Percentiles rank a stretch among this genome's conserved stretches.
Conservation (phyloP, 139 green algal genomes). For the Mychonastes homosphaera region DNA sequence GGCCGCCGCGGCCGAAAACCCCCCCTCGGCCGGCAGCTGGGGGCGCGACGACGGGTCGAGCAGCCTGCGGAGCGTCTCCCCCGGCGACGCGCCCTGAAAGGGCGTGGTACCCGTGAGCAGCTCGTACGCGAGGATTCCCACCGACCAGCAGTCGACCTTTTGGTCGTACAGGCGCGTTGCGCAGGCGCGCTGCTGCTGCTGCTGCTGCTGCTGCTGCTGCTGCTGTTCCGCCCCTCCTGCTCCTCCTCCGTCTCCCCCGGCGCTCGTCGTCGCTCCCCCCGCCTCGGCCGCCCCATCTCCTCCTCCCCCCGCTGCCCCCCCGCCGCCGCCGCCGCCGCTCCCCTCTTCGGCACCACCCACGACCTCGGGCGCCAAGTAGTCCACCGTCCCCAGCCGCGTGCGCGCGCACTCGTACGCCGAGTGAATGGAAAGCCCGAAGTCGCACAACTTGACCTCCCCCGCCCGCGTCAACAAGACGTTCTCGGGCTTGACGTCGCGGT, state of each 20-base stretch:
- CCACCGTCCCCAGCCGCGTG: conserved; percentile 45
- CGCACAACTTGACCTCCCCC: conserved; percentile 52
- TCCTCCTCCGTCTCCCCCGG: background rate
- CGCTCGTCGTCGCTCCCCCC: conserved; percentile 39
- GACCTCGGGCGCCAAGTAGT: conserved; percentile 60
- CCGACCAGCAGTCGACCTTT: conserved; percentile 39
- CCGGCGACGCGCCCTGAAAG: conserved; percentile 36
- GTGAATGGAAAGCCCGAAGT: conserved; percentile 58
- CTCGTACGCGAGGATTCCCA: conserved; percentile 48
- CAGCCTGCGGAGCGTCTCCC: conserved; percentile 38
- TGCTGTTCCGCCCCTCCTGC: background rate
- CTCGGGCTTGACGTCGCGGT: conserved; percentile 96
- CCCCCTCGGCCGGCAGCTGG: too few relatives aligned
- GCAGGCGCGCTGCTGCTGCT: background rate
- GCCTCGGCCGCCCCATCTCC: conserved; percentile 39
- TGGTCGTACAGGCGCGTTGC: too few relatives aligned
- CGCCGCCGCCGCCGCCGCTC: too few relatives aligned
- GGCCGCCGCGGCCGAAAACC: conserved; percentile 9
- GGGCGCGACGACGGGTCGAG: conserved; percentile 28
- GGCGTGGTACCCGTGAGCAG: conserved; percentile 38
- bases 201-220: background rate
- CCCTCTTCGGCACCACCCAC: conserved; percentile 49
- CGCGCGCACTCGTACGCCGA: conserved; percentile 36
- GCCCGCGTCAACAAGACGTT: conserved; percentile 75
- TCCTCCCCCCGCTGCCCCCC: conserved; percentile 38